phyloP scores from a whole-genome alignment of 768 basidiomycete genomes.

The Porphyrellus cyaneotinctus region DNA sequence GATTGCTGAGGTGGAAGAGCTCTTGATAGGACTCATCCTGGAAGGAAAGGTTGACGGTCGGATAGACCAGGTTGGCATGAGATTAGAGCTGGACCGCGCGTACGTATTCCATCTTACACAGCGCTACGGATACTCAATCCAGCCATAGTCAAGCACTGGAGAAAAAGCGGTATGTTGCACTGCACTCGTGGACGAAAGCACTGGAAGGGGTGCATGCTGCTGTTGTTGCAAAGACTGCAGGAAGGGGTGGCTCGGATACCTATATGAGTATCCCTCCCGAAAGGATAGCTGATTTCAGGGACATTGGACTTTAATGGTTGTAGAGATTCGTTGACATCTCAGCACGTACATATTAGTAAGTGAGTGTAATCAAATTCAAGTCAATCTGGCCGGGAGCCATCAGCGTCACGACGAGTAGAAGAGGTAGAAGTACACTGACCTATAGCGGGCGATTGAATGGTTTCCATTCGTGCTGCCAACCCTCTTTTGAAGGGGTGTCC shows the following conservation, averaged over 20 bases:
- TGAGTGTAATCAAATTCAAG: background rate
- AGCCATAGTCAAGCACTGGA: slow-evolving; percentile 75
- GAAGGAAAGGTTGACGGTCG: slow-evolving; percentile 97
- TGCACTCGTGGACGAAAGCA: slow-evolving; percentile 81
- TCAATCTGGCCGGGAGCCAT: background rate
- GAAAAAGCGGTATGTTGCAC: slow-evolving; percentile 77
- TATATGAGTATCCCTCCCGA: slow-evolving; percentile 33
- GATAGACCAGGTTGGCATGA: slow-evolving; percentile 95
- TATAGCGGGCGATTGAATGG: slow-evolving; percentile 52
- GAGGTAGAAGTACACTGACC: slow-evolving; percentile 6
- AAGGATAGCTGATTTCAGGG: slow-evolving; percentile 30
- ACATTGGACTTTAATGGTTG: slow-evolving; percentile 20
- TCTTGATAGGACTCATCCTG: slow-evolving; percentile 88
- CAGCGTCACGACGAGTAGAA: background rate
- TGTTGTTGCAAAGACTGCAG: slow-evolving; percentile 68
- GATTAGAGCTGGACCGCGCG: slow-evolving; percentile 88
- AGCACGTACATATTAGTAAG: background rate
- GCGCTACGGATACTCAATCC: slow-evolving; percentile 1
- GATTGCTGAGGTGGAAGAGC: slow-evolving; percentile 85
- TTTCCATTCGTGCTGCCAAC: slow-evolving; percentile 88
- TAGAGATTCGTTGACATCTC: slow-evolving; percentile 7
- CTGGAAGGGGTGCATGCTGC: slow-evolving; percentile 72
- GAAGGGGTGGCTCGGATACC: slow-evolving; percentile 30
- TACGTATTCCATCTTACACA: slow-evolving; percentile 28
- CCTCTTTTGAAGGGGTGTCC: slow-evolving; percentile 75